A percentile compares a stretch with the other conserved stretches of the same genome.
Conservation (phyloP, 2,329 filamentous ascomycete genomes). For the Daldinia sp. region DNA sequence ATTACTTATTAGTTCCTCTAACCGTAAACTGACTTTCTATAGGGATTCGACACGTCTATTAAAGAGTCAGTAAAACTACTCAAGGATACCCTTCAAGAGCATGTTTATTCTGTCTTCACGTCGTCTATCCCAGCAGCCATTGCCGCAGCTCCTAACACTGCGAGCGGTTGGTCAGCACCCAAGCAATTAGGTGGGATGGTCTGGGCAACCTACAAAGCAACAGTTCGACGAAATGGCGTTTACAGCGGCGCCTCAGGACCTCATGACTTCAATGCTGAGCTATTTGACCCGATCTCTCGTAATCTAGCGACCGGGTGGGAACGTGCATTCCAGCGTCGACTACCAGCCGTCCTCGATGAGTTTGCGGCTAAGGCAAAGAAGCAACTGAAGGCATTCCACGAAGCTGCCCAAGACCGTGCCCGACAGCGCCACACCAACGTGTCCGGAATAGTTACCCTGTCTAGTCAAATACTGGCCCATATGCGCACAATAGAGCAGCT, state of each 20-base stretch:
- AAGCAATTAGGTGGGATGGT: constrained; percentile 59
- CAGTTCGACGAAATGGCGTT: constrained; percentile 48
- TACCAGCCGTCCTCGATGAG: constrained; percentile 42
- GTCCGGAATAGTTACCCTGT: constrained; percentile 51
- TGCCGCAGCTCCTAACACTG: constrained; percentile 52
- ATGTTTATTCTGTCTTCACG: constrained; percentile 61
- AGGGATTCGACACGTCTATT: constrained; percentile 56
- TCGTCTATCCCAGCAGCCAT: constrained; percentile 56
- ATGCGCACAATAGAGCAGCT: constrained; percentile 56
- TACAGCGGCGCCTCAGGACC: constrained; percentile 48
- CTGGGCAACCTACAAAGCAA: constrained; percentile 68
- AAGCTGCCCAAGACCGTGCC: constrained; percentile 41
- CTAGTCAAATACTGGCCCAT: constrained; percentile 56
- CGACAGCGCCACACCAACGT: constrained; percentile 39
- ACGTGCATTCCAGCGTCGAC: constrained; percentile 42
- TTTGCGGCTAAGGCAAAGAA: constrained; percentile 38
- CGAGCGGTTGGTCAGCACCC: constrained; percentile 56
- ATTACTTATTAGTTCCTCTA: background rate
- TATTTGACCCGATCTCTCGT: constrained; percentile 46
- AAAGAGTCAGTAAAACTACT: constrained; percentile 55
- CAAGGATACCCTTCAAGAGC: constrained; percentile 55
- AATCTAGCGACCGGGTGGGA: constrained; percentile 48
- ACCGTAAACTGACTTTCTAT: constrained; percentile 24
- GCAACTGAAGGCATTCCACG: constrained; percentile 45
- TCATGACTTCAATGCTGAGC: constrained; percentile 47